Conservation (phyloP, 768 basidiomycete genomes). For the Rhizopogon roseolus region DNA sequence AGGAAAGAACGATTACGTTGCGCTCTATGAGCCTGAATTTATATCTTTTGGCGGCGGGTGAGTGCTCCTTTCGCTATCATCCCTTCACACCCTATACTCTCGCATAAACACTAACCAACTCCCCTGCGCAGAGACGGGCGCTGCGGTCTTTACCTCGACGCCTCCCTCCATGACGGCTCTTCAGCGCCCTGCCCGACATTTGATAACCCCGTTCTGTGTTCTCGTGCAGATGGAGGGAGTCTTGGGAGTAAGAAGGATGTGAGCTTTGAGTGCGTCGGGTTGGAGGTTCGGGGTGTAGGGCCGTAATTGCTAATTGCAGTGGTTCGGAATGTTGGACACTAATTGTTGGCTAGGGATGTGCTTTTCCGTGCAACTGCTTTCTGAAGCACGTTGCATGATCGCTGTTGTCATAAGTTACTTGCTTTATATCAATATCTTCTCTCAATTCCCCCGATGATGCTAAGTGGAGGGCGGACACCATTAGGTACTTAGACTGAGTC, state of each 20-base stretch:
- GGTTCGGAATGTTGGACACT: too few relatives aligned
- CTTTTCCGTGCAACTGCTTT: neutral
- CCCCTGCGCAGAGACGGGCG: constrained; percentile 61
- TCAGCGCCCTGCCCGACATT: constrained; percentile 85
- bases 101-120: neutral
- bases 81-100: neutral
- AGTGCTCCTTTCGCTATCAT: constrained; percentile 22
- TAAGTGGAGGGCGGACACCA: too few relatives aligned
- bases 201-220: constrained; percentile 78
- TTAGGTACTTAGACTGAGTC: too few relatives aligned
- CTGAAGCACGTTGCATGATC: neutral
- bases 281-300: constrained; percentile 88
- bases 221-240: constrained; percentile 12
- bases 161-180: constrained; percentile 75
- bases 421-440: neutral
- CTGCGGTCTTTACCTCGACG: constrained; percentile 87
- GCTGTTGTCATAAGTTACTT: too few relatives aligned
- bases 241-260: constrained; percentile 39
- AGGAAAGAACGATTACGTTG: constrained; percentile 86
- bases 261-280: constrained; percentile 84
- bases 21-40: constrained; percentile 74
- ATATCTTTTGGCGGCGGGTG: constrained; percentile 93
- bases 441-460: too few relatives aligned
- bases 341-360: neutral
- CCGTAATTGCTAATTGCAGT: constrained; percentile 9